Evolutionary conservation across 2,329 filamentous ascomycete species (phyloP), one percentile per base, ranked within the genome.

Genomic region (Arachnomyces sp.): DNA sequence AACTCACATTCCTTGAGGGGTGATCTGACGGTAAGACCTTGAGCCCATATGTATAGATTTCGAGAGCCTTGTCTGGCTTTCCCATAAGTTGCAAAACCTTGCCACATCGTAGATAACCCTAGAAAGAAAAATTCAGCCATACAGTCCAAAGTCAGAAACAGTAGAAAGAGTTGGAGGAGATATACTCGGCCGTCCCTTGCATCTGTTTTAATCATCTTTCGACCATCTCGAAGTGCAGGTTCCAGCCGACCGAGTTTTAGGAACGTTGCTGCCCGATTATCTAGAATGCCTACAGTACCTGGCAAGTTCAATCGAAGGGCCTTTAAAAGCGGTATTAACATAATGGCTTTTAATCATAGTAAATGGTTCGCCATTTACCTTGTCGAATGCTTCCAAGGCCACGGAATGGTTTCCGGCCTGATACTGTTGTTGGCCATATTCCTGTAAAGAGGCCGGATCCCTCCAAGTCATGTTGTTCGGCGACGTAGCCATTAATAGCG

Each of bases 11-110:
- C 39, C 56, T 53, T 14, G 54, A 47, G 7, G 54, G 44, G 40
- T 68, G 60, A 20, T 61, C 54, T n/a, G 59, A 52, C 7, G 66
- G 59, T 14, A 79, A 61, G 34, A 61, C 66, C 44, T 71, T 73
- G 47, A 80, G 58, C n/a, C 73, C 77, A 51, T 75, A 72, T 17
- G 69, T 65, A 56, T 79, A 80, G 16, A 79, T 68, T 8, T 70
- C 66, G 9, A 75, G 50, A 4, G 77, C 77, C 16, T 67, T 68
- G n/a, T 69, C 64, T 2, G 60, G 54, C 50, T 73, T 76, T 8
- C 66, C 63, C 58, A 72, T 68, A 43, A 64, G 44, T 8, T 61
- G 47, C 17, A 70, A 59, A 4, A 66, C 54, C 42, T 70, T 71
- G 2, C 68, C 74, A 17, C 71, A 72, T 39, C 75, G 71, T 18